Evolutionary conservation across 768 basidiomycete genomes (phyloP).

Genomic region (Amanita pseudoporphyria): DNA sequence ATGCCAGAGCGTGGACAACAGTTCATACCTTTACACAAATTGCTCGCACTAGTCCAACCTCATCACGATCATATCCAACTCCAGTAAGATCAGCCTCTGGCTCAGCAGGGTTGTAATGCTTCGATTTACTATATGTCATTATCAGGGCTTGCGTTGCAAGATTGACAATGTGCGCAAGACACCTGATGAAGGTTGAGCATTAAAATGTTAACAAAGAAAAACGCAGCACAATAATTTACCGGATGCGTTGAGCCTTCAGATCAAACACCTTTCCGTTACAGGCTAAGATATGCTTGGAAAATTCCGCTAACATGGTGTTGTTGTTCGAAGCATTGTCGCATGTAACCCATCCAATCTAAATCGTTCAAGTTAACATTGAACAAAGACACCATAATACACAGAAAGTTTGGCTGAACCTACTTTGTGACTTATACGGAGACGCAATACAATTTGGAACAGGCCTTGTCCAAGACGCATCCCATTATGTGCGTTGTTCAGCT

Average conservation of each 20-base stretch:
- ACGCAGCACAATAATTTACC: background rate
- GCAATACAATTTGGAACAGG: conserved; percentile 19
- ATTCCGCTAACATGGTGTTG: background rate
- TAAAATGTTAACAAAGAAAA: too few species aligned
- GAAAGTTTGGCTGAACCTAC: conserved; percentile 11
- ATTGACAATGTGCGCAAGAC: conserved; percentile 2
- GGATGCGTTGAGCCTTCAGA: background rate
- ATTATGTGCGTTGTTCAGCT: too few species aligned
- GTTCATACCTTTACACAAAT: conserved; percentile 17
- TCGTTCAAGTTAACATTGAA: too few species aligned
- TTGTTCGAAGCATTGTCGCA: background rate
- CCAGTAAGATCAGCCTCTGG: conserved; percentile 8
- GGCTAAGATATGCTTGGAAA: background rate
- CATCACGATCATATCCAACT: conserved; percentile 18
- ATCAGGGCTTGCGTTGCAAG: conserved; percentile 19
- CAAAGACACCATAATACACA: background rate
- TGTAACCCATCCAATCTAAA: background rate
- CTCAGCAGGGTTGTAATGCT: conserved; percentile 19
- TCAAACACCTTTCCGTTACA: background rate
- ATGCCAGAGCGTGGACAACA: conserved; percentile 7
- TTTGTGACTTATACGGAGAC: conserved; percentile 20
- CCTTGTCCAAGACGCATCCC: conserved; percentile 23
- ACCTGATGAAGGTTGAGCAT: background rate
- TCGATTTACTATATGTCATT: conserved; percentile 16
- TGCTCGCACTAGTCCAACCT: conserved; percentile 17